phyloP scores from a whole-genome alignment of 176 grass and related monocot genomes.

The Musa acuminata region DNA sequence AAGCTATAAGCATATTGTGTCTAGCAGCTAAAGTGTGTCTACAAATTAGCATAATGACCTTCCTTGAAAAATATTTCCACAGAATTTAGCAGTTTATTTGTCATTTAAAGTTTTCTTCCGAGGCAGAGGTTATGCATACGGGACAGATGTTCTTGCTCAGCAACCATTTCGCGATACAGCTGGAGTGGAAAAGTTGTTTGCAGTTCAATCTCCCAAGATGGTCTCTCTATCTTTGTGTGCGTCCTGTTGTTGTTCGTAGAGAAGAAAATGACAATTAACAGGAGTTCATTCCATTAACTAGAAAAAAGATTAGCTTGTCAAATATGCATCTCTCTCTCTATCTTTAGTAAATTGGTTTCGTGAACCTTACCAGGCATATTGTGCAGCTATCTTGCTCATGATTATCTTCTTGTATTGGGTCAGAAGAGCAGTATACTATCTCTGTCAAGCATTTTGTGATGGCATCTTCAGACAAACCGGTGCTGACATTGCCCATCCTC shows the following conservation, averaged over 20 bases:
- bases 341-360: neutral
- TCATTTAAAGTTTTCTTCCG: conserved; percentile 17
- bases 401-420: conserved; percentile 28
- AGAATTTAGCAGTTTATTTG: neutral
- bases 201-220: conserved; percentile 47
- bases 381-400: conserved; percentile 44
- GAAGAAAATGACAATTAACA: neutral
- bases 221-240: conserved; percentile 57
- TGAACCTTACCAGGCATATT: conserved; percentile 57
- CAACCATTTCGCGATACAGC: conserved; percentile 70
- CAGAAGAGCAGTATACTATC: conserved; percentile 34
- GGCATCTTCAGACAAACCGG: conserved; percentile 45
- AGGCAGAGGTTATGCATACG: conserved; percentile 53
- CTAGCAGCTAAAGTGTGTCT: too few species aligned
- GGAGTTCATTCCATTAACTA: neutral
- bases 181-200: conserved; percentile 50
- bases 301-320: neutral
- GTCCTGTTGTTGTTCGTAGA: conserved; percentile 29
- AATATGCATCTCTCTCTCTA: neutral
- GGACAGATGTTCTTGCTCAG: conserved; percentile 70
- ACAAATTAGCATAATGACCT: too few species aligned
- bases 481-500: conserved; percentile 61
- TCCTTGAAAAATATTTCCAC: too few species aligned
- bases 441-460: conserved; percentile 55
- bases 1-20: too few species aligned